A percentile compares a stretch with the other conserved stretches of the same genome.
Evolutionary conservation across 306 rosid genomes (phyloP).

Genomic region (Cucumis melo): DNA sequence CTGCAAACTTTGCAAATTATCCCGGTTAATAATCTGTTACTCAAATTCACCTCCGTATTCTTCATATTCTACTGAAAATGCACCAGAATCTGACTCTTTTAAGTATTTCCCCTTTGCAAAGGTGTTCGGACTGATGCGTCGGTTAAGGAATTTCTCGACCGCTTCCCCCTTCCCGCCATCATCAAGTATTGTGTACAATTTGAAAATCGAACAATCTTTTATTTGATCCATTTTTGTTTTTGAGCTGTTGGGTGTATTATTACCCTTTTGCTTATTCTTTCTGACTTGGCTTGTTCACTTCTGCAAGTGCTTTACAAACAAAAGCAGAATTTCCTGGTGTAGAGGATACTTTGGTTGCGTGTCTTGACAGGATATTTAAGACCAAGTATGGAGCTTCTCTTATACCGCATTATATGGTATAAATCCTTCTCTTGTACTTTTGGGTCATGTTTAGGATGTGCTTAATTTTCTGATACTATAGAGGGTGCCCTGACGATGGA

Average conservation of each 20-base stretch:
- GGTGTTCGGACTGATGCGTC: slow-evolving; percentile 62
- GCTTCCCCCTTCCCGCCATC: slow-evolving; percentile 63
- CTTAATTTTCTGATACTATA: neutral
- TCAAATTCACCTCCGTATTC: neutral
- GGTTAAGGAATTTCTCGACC: slow-evolving; percentile 44
- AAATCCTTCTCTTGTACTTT: slow-evolving; percentile 6
- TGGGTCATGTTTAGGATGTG: neutral
- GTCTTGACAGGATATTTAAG: slow-evolving; percentile 67
- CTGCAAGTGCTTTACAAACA: slow-evolving; percentile 71
- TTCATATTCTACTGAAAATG: neutral
- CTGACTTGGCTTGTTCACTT: neutral
- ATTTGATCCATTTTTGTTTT: neutral
- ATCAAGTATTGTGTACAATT: slow-evolving; percentile 26
- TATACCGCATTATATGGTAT: slow-evolving; percentile 71
- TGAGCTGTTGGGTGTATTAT: neutral
- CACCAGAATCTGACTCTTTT: neutral
- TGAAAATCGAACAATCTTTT: neutral
- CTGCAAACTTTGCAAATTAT: slow-evolving; percentile 44
- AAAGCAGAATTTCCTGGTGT: slow-evolving; percentile 51
- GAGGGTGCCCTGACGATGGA: neutral
- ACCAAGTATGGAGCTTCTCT: slow-evolving; percentile 75
- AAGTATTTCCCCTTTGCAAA: slow-evolving; percentile 9
- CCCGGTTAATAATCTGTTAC: slow-evolving; percentile 29
- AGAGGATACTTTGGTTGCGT: slow-evolving; percentile 45
- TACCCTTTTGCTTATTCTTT: neutral